A percentile compares a stretch with the other conserved stretches of the same genome.
phyloP scores from a whole-genome alignment of 1,139 yeast species.

The Meyerozyma smithsonii region DNA sequence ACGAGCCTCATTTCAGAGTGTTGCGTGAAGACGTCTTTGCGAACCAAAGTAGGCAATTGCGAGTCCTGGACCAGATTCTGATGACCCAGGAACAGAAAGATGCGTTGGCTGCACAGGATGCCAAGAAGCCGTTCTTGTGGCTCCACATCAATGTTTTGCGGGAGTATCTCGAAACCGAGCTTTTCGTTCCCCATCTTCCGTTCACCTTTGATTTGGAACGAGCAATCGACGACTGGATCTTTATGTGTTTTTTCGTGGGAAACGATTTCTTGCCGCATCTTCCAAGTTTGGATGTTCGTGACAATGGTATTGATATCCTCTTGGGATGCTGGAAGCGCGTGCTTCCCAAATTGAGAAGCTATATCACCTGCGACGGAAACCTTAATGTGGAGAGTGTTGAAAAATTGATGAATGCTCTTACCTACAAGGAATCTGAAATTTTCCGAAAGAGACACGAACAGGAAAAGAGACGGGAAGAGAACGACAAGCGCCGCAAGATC shows the following conservation, averaged over 20 bases:
- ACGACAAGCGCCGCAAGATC: slow-evolving; percentile 49
- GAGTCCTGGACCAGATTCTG: slow-evolving; percentile 46
- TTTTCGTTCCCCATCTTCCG: slow-evolving; percentile 63
- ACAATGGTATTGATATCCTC: slow-evolving; percentile 82
- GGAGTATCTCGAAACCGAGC: slow-evolving; percentile 83
- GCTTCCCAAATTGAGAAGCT: slow-evolving; percentile 64
- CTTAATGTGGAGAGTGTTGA: slow-evolving; percentile 77
- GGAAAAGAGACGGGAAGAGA: slow-evolving; percentile 63
- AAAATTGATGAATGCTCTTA: slow-evolving; percentile 57
- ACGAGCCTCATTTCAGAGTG: slow-evolving; percentile 93
- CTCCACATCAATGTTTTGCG: slow-evolving; percentile 82
- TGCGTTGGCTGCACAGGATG: slow-evolving; percentile 49
- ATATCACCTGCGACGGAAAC: slow-evolving; percentile 84
- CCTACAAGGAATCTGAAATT: slow-evolving; percentile 74
- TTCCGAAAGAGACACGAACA: slow-evolving; percentile 64
- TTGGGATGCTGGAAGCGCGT: slow-evolving; percentile 79
- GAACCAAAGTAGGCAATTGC: slow-evolving; percentile 46
- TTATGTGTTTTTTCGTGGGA: slow-evolving; percentile 98
- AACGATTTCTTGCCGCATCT: slow-evolving; percentile 97
- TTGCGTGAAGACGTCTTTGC: slow-evolving; percentile 96
- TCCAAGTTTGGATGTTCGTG: slow-evolving; percentile 92
- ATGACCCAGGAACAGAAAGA: slow-evolving; percentile 61
- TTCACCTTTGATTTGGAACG: slow-evolving; percentile 86
- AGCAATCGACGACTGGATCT: slow-evolving; percentile 98
- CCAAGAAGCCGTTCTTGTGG: slow-evolving; percentile 89